Evolutionary conservation across 257 asterid genomes (phyloP).

Genomic region (Asclepias syriaca): DNA sequence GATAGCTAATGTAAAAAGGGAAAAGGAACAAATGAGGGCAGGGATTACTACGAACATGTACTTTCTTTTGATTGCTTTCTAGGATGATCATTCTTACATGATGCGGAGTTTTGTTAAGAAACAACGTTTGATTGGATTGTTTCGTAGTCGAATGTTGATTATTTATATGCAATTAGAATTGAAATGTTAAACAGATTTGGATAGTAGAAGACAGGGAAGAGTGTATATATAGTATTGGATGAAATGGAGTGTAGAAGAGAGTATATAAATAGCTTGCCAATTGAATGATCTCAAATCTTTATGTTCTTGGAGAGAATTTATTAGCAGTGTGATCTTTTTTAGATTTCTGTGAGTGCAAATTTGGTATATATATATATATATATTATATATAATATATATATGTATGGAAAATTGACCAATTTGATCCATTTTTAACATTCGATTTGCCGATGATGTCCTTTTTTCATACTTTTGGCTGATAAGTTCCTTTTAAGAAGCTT

Average conservation of each 20-base stretch:
- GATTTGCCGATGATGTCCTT: no score
- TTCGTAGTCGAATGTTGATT: not conserved
- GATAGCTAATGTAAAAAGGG: not conserved
- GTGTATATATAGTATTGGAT: no score
- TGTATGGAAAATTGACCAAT: no score
- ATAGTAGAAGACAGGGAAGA: not conserved
- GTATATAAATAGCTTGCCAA: not conserved
- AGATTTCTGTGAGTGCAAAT: not conserved
- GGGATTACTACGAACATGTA: not conserved
- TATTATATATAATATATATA: no score
- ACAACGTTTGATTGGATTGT: not conserved
- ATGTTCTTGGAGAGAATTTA: not conserved
- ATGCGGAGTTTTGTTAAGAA: not conserved
- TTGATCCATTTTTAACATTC: no score
- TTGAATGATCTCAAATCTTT: not conserved
- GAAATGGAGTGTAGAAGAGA: no score
- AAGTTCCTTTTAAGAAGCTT: no score
- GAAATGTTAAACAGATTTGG: not conserved
- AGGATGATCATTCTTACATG: no score
- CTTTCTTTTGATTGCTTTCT: not conserved
- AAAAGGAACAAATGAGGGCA: not conserved
- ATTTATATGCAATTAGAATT: not conserved
- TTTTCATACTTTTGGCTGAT: no score
- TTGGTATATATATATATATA: not conserved
- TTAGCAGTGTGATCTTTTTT: not conserved